Conservation (phyloP, 2,329 filamentous ascomycete genomes). For the Hypoxylon sp. region DNA sequence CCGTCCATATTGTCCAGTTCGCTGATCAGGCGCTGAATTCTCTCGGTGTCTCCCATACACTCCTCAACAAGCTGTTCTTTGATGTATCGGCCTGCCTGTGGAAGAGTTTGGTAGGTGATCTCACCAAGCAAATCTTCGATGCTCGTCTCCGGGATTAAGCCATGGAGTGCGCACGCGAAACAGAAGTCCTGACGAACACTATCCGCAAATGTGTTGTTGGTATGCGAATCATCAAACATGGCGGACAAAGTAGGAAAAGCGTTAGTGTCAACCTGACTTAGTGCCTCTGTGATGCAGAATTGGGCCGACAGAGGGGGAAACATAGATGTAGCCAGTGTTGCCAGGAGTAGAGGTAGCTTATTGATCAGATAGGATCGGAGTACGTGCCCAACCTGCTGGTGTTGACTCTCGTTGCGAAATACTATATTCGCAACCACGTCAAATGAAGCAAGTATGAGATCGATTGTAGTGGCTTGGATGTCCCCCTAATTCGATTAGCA, state of each 20-base stretch:
- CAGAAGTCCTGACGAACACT: slow-evolving; percentile 79
- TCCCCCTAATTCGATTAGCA: slow-evolving; percentile 69
- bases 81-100: slow-evolving; percentile 77
- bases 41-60: slow-evolving; percentile 80
- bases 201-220: slow-evolving; percentile 67
- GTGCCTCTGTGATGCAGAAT: slow-evolving; percentile 76
- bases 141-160: slow-evolving; percentile 80
- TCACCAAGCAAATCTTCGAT: slow-evolving; percentile 86
- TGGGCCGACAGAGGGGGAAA: slow-evolving; percentile 80
- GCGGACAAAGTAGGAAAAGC: slow-evolving; percentile 72
- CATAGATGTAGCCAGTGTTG: slow-evolving; percentile 70
- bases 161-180: slow-evolving; percentile 89
- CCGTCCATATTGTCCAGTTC: slow-evolving; percentile 92
- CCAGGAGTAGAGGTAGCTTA: slow-evolving; percentile 68
- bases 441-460: slow-evolving; percentile 89
- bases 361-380: slow-evolving; percentile 88
- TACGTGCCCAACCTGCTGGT: slow-evolving; percentile 72
- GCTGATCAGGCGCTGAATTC: slow-evolving; percentile 79
- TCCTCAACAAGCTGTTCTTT: slow-evolving; percentile 84
- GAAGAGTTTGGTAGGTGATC: slow-evolving; percentile 82
- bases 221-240: slow-evolving; percentile 71
- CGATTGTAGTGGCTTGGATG: slow-evolving; percentile 79
- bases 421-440: slow-evolving; percentile 90
- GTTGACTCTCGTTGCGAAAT: slow-evolving; percentile 70
- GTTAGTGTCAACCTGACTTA: slow-evolving; percentile 84